Evolutionary conservation across 2,329 filamentous ascomycete species (phyloP), one percentile per base, ranked within the genome.

Genomic region (Cytospora paraplurivora): DNA sequence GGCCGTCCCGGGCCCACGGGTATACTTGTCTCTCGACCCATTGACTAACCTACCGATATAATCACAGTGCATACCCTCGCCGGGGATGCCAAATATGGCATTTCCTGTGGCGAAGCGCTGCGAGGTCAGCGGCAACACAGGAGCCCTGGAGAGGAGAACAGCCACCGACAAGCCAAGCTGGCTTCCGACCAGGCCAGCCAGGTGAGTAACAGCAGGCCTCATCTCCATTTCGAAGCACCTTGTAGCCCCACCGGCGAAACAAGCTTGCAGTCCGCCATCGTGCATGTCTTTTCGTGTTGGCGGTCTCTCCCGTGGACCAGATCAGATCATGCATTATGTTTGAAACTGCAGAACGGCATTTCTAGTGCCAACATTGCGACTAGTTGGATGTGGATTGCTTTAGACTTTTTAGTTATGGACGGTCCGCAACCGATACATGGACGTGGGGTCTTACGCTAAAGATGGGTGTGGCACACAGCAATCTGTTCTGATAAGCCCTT

Each of bases 211-310:
- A 44, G 38, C 15, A 44, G 15, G 38, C 38, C 38, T n/a, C 38
- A 44, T n/a, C 12, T 44, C 38, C 38, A n/a, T 44, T 4, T 44
- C n/a, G 12, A 12, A 47, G n/a, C 8, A 19, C n/a, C n/a, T 8
- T 47, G 8, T 47, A 27, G 2, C 27, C 27, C 44, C 44, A 47
- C 44, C 44, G 3, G n/a, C 44, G 44, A 32, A 44, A 38, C 27
- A 37, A 33, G 21, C 32, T 33, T 61, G 59, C 59, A 56, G 51
- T 50, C 55, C 51, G 59, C 41, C 53, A 61, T 61, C 59, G 59
- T 61, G 59, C 59, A 55, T 55, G 51, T 55, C 15, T 49, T 15
- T 38, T 38, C 55, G 59, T 44, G 44, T 47, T 47, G 44, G 44
- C 17, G 44, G 44, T 12, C 11, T 47, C 44, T 47, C 44, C 44